Base-by-base conservation (phyloP, 2,329 filamentous ascomycete species). In the Calonectria montana region DNA sequence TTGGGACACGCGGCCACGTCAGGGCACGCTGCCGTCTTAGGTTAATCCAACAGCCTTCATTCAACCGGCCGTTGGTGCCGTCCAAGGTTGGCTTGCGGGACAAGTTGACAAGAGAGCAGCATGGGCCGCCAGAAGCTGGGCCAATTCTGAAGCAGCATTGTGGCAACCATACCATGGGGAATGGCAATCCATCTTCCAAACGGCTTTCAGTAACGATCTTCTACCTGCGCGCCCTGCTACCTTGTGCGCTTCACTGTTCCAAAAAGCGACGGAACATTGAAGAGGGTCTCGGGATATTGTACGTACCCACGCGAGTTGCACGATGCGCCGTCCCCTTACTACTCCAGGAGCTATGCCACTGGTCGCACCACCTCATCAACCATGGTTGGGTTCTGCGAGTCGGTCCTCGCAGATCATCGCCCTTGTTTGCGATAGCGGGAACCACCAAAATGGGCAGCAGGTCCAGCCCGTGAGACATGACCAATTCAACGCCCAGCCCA, bases 1-100 rank as follows among this genome's bases (percentile, higher is more conserved):
- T 80, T 80, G 77, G 78, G 50, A 78, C 69, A 77, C 63, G 69
- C 70, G 69, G 73, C 70, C 74, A 74, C 63, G 67, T 74, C 73
- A 74, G 62, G 62, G 70, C 66, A 74, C 73, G 67, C 48, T 57
- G 43, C 55, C 67, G 62, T 68, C 50, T 70, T 47, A 61, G 27
- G 63, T 66, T 50, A 27, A 67, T 43, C 59, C 25, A 69, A 70
- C 55, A 35, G 47, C 57, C 57, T 59, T 64, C 57, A 7, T 35
- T 27, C 39, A 29, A 41, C 55, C 57, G 31, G 48, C 64, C 68
- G 69, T 67, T 67, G 66, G 55, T 50, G 55, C 57, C 53, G 62
- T 65, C 37, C 43, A 16, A 47, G 29, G 18, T 47, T 37, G 50
- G 48, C 16, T 48, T 47, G 27, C 18, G 43, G 55, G 29, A 53